Evolutionary conservation across 768 basidiomycete genomes (phyloP).

Genomic region (Coprinellus aureogranulatus): DNA sequence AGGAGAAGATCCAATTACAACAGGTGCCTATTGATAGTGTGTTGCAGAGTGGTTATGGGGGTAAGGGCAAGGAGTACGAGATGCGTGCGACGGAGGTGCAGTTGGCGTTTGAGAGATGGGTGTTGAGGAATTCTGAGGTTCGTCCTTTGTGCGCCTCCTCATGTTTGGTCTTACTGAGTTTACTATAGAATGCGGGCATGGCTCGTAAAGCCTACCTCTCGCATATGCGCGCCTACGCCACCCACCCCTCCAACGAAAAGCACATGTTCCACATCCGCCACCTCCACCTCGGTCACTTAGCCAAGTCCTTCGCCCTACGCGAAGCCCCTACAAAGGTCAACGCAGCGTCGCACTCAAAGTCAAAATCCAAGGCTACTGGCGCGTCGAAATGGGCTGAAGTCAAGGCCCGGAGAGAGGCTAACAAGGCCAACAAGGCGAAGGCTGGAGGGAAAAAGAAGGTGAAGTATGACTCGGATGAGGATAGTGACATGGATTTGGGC

Average conservation of each 20-base stretch:
- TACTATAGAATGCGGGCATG: constrained; percentile 62
- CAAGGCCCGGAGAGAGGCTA: constrained; percentile 3
- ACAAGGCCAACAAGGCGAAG: neutral
- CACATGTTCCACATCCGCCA: constrained; percentile 95
- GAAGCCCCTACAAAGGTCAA: constrained; percentile 69
- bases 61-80: constrained; percentile 77
- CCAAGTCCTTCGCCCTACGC: constrained; percentile 87
- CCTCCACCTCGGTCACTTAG: constrained; percentile 91
- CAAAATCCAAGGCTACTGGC: constrained; percentile 15
- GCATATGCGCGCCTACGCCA: constrained; percentile 94
- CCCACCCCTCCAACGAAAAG: constrained; percentile 93
- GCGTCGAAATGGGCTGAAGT: neutral
- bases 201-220: constrained; percentile 88
- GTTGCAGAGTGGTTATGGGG: constrained; percentile 81
- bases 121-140: constrained; percentile 69
- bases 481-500: constrained; percentile 17
- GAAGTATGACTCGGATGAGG: constrained; percentile 37
- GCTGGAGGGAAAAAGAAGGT: constrained; percentile 13
- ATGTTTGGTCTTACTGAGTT: neutral
- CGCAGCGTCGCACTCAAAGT: constrained; percentile 16
- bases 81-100: constrained; percentile 93
- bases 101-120: constrained; percentile 93
- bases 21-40: constrained; percentile 70
- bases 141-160: constrained; percentile 5
- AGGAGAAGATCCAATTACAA: constrained; percentile 49